A percentile compares a stretch with the other conserved stretches of the same genome.
Conservation (phyloP, 768 basidiomycete species). For the Phlebiopsis gigantea region DNA sequence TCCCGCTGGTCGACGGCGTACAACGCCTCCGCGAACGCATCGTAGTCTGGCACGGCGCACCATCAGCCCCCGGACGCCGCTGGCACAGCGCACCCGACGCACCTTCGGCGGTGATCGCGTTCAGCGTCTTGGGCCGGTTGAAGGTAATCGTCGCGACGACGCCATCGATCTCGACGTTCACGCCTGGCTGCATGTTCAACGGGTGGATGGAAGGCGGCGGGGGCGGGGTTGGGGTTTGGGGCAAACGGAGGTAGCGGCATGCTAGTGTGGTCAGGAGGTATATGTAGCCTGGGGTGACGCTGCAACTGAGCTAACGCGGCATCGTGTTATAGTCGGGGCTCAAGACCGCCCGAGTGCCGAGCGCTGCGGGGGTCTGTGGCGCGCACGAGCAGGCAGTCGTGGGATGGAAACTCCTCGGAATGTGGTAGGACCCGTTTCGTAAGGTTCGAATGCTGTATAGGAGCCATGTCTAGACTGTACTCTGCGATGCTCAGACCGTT, state of each 20-base stretch:
- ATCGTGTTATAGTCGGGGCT: background rate
- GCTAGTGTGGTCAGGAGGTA: background rate
- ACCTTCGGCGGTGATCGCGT: slow-evolving; percentile 55
- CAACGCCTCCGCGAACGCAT: slow-evolving; percentile 51
- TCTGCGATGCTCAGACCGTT: too few relatives aligned
- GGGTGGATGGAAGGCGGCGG: background rate
- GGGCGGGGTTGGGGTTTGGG: background rate
- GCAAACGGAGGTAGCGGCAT: background rate
- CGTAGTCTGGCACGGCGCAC: slow-evolving; percentile 43
- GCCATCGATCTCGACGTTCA: slow-evolving; percentile 39
- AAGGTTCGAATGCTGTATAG: too few relatives aligned
- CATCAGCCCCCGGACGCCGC: background rate
- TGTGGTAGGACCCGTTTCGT: too few relatives aligned
- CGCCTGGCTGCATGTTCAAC: slow-evolving; percentile 2
- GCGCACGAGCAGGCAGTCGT: too few relatives aligned
- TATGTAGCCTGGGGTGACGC: too few relatives aligned
- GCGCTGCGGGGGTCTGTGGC: background rate
- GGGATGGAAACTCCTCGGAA: background rate
- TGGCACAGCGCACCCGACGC: slow-evolving; percentile 4
- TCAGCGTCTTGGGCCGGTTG: slow-evolving; percentile 53
- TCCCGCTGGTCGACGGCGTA: slow-evolving; percentile 52
- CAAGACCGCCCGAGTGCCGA: background rate
- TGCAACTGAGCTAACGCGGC: too few relatives aligned
- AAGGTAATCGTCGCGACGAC: slow-evolving; percentile 72
- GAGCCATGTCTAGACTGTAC: too few relatives aligned